phyloP scores from a whole-genome alignment of 768 basidiomycete genomes.

The Amanita pallidorosea region DNA sequence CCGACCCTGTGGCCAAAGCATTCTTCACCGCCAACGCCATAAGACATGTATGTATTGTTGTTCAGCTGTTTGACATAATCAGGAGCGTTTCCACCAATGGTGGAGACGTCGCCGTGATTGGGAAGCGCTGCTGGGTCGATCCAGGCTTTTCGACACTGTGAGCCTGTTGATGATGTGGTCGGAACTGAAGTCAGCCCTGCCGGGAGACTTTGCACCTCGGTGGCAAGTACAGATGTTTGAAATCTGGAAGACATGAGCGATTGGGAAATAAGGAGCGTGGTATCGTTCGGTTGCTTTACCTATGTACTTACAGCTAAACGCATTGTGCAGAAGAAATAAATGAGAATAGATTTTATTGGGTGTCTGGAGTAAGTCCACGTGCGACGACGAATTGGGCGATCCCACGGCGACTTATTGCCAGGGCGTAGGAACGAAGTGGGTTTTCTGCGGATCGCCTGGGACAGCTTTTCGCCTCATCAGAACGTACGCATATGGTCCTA shows the following conservation, averaged over 20 bases:
- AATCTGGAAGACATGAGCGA: slow-evolving; percentile 21
- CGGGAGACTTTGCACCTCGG: slow-evolving; percentile 15
- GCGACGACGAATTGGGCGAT: slow-evolving; percentile 16
- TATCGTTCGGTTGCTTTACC: background rate
- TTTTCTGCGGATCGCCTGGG: slow-evolving; percentile 30
- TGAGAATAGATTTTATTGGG: slow-evolving; percentile 1
- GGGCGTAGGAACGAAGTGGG: slow-evolving; percentile 17
- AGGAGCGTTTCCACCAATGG: slow-evolving; percentile 54
- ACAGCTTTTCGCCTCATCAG: slow-evolving; percentile 7
- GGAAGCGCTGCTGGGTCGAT: slow-evolving; percentile 56
- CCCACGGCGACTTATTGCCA: slow-evolving; percentile 14
- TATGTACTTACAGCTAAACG: slow-evolving; percentile 1
- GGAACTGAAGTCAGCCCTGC: slow-evolving; percentile 15
- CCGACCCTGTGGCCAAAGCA: slow-evolving; percentile 56
- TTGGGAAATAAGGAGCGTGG: background rate
- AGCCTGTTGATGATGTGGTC: slow-evolving; percentile 13
- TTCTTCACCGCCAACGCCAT: slow-evolving; percentile 57
- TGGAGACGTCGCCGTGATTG: slow-evolving; percentile 42
- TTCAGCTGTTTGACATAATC: slow-evolving; percentile 55
- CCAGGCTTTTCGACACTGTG: slow-evolving; percentile 32
- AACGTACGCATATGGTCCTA: slow-evolving; percentile 19
- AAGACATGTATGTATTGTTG: slow-evolving; percentile 55
- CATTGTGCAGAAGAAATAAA: background rate
- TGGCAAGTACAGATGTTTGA: slow-evolving; percentile 15
- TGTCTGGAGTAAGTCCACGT: slow-evolving; percentile 2